Evolutionary conservation across 2,329 filamentous ascomycete genomes (phyloP), one percentile per base, ranked within the genome.

Genomic region (Neofusicoccum parvum): DNA sequence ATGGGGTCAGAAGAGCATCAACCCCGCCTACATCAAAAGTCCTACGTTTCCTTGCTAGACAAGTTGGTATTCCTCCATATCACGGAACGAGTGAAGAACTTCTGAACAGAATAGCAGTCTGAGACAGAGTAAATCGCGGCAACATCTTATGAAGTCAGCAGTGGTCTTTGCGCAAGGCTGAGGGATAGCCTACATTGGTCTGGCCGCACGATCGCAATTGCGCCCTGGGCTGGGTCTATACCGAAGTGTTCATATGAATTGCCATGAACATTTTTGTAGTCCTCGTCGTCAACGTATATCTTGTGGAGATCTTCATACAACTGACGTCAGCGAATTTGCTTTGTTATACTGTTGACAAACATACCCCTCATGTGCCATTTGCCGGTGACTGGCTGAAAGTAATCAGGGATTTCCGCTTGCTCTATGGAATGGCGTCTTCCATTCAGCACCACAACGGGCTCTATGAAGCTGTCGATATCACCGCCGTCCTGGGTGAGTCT

Each of bases 231-330:
- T 0, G 62, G 27, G 64, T 83, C 79, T 12, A 89, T 76, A 0
- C 85, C 85, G 48, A 87, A 86, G 9, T 77, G 77, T 56, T 86
- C 78, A 68, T 89, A 89, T 1, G 83, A 84, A 65, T 86, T 43
- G 5, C 56, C 56, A n/a, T 60, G 56, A 5, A 36, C n/a, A 12
- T 23, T 5, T 3, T 48, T 83, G 70, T 86, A 90, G 36, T 76
- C 78, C 3, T 87, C 76, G 27, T 85, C 78, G 66, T 89, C 86
- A 54, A 93, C 78, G 70, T 83, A 89, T 1, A 85, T 80, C 67
- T 89, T 89, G 69, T 87, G 83, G 0, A 88, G 72, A 71, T 85
- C 87, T 87, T 15, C 23, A 46, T 46, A 10, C 3, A n/a, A 20
- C 1, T 7, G 10, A 7, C 32, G 41, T 59, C 10, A 59, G 3